Conservation (phyloP, 2,329 filamentous ascomycete genomes). For the Incumbomyces lentus region DNA sequence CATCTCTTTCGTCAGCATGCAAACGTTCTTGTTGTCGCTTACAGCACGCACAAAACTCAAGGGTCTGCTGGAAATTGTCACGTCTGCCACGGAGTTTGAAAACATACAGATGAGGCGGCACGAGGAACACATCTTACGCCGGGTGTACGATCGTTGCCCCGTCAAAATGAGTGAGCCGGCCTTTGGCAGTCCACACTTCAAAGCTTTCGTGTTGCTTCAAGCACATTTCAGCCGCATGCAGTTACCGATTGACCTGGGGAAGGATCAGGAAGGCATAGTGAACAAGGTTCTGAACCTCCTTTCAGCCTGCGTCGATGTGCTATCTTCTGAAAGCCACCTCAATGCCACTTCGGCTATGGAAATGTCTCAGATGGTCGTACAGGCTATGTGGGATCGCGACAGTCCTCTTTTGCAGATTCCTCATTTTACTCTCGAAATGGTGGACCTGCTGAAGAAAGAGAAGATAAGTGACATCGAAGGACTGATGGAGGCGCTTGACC, state of each 20-base stretch:
- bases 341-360: slow-evolving; percentile 99
- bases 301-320: slow-evolving; percentile 84
- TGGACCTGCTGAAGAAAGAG: slow-evolving; percentile 30
- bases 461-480: slow-evolving; percentile 90
- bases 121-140: slow-evolving; percentile 75
- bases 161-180: slow-evolving; percentile 85
- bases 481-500: slow-evolving; percentile 98
- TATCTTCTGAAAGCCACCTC: slow-evolving; percentile 88
- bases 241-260: slow-evolving; percentile 85
- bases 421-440: slow-evolving; percentile 74
- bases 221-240: slow-evolving; percentile 98
- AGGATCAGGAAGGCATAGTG: slow-evolving; percentile 85
- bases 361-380: slow-evolving; percentile 97
- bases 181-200: slow-evolving; percentile 94
- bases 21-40: slow-evolving; percentile 89
- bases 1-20: slow-evolving; percentile 98
- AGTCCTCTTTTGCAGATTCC: slow-evolving; percentile 96
- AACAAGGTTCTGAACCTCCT: slow-evolving; percentile 77
- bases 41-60: slow-evolving; percentile 87
- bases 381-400: slow-evolving; percentile 98
- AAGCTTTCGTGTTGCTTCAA: slow-evolving; percentile 92
- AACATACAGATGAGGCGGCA: slow-evolving; percentile 87
- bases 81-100: slow-evolving; percentile 93
- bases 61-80: slow-evolving; percentile 91
- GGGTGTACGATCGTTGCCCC: slow-evolving; percentile 87